Conservation (phyloP, 1,284 basidiomycete species). For the Ceratobasidium sp. region DNA sequence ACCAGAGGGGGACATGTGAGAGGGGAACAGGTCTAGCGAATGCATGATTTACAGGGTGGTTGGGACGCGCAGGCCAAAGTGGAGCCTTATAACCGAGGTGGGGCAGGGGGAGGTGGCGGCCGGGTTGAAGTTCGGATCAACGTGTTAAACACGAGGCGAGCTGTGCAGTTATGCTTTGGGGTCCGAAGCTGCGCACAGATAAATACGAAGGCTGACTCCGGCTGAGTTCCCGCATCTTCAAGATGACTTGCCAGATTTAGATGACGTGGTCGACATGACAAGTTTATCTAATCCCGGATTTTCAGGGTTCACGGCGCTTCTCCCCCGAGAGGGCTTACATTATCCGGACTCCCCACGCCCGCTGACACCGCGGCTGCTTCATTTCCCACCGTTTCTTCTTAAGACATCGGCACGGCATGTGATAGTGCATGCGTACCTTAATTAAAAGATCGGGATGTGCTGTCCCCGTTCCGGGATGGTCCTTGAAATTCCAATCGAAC, state of each 20-base stretch:
- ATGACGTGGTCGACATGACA: conserved; percentile 9
- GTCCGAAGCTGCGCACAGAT: not conserved
- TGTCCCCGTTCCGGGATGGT: too few species aligned
- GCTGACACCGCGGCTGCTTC: too few species aligned
- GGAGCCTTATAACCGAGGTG: conserved; percentile 6
- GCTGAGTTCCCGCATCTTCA: not conserved
- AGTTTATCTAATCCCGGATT: not conserved
- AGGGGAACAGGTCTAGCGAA: not conserved
- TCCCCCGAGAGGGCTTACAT: too few species aligned
- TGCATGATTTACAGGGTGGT: not conserved
- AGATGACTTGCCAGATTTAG: not conserved
- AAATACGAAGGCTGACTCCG: not conserved
- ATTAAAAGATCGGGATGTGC: too few species aligned
- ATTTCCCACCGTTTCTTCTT: too few species aligned
- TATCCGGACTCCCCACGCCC: too few species aligned
- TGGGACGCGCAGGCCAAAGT: not conserved
- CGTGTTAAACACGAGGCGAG: not conserved
- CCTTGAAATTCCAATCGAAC: too few species aligned
- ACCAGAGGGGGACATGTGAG: not conserved
- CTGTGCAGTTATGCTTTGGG: not conserved
- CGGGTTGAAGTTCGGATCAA: not conserved
- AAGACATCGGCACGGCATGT: too few species aligned
- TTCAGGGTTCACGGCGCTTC: too few species aligned
- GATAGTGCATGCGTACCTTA: too few species aligned
- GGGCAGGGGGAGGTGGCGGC: not conserved